These are phyloP conservation scores for Scheffersomyces ergatensis DNA, from an alignment of 805 yeast genomes.

Conservation along the genomic window DNA sequence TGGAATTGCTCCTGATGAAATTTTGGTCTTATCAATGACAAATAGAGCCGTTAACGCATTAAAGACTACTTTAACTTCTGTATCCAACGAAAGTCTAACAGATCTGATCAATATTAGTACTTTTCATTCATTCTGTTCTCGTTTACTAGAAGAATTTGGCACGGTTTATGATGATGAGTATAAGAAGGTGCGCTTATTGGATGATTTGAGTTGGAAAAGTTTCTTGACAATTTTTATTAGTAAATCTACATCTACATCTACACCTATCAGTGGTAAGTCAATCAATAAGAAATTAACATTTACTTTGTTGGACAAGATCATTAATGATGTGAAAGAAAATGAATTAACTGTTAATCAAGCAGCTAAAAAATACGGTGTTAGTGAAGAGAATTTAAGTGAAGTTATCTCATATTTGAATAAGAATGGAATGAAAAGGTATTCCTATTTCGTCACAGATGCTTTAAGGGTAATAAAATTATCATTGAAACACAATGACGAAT, in stretches of 20 bases:
- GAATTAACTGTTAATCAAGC: conserved; percentile 18
- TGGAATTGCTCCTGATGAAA: conserved; percentile 47
- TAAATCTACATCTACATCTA: conserved; percentile 26
- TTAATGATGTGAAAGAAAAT: conserved; percentile 21
- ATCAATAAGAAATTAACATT: conserved; percentile 22
- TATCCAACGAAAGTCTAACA: conserved; percentile 33
- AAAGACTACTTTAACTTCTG: conserved; percentile 24
- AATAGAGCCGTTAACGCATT: conserved; percentile 61
- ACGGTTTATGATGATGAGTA: conserved; percentile 9
- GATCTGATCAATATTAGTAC: conserved; percentile 47
- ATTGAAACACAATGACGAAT: conserved; percentile 12
- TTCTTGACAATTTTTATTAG: conserved; percentile 33
- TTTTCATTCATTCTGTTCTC: conserved; percentile 62
- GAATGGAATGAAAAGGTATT: conserved; percentile 33
- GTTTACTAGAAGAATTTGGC: conserved; percentile 40
- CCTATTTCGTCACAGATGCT: conserved; percentile 34
- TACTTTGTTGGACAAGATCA: conserved; percentile 18
- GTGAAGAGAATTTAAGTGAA: conserved; percentile 22
- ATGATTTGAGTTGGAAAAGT: conserved; percentile 52
- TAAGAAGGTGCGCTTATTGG: conserved; percentile 36
- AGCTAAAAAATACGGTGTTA: conserved; percentile 18
- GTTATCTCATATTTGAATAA: conserved; percentile 26
- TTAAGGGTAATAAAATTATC: conserved; percentile 22
- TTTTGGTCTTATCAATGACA: conserved; percentile 65
- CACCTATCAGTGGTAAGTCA: conserved; percentile 16